These are phyloP conservation scores for Clavulina sp. DNA, from an alignment of 768 basidiomycete genomes.

Conservation along the genomic window DNA sequence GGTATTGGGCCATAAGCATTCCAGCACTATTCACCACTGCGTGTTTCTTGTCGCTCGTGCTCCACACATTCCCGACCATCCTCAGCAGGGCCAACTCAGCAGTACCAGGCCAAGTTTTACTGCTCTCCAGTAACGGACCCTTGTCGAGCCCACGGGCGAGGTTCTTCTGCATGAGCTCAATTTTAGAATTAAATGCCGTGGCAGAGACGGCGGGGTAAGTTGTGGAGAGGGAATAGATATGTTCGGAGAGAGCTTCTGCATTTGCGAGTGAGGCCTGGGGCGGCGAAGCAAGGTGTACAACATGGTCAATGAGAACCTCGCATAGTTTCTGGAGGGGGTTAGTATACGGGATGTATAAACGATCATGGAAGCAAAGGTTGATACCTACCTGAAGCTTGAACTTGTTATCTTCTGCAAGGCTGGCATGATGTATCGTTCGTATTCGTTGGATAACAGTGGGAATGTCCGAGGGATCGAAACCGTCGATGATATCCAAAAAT, in stretches of 20 bases:
- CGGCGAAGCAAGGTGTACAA: slow-evolving; percentile 54
- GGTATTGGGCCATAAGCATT: slow-evolving; percentile 79
- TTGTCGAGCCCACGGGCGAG: slow-evolving; percentile 62
- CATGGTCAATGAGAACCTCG: slow-evolving; percentile 71
- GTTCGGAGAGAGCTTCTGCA: slow-evolving; percentile 52
- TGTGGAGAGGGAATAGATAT: slow-evolving; percentile 59
- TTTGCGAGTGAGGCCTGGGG: slow-evolving; percentile 42
- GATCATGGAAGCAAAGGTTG: slow-evolving; percentile 6
- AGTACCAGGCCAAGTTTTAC: slow-evolving; percentile 79
- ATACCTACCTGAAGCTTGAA: slow-evolving; percentile 75
- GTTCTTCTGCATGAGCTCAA: slow-evolving; percentile 87
- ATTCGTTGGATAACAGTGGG: slow-evolving; percentile 78
- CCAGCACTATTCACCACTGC: slow-evolving; percentile 73
- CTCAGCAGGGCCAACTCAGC: slow-evolving; percentile 71
- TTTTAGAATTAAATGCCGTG: slow-evolving; percentile 60
- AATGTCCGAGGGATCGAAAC: slow-evolving; percentile 52
- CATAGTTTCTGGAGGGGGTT: slow-evolving; percentile 41
- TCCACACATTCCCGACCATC: slow-evolving; percentile 69
- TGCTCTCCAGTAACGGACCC: slow-evolving; percentile 38
- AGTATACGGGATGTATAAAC: neutral
- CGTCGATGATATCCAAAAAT: slow-evolving; percentile 66
- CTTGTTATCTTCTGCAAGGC: slow-evolving; percentile 82
- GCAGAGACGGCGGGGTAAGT: slow-evolving; percentile 71
- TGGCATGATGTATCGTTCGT: slow-evolving; percentile 78
- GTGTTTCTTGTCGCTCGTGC: slow-evolving; percentile 88